A percentile compares a stretch with the other conserved stretches of the same genome.
Conservation (phyloP, 805 yeast genomes). For the Yamadazyma nakazawae region DNA sequence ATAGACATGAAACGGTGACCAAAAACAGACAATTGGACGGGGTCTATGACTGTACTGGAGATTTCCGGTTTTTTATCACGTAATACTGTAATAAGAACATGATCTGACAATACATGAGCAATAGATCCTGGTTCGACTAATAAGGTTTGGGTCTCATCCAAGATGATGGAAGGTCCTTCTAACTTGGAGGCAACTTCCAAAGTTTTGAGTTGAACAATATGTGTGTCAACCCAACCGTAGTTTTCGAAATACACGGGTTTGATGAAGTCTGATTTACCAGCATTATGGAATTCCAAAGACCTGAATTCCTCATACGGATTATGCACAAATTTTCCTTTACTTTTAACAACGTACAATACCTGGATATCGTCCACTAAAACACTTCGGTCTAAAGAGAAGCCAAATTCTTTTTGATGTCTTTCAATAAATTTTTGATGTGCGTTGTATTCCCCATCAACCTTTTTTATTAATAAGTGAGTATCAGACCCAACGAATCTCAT, state of each 20-base stretch:
- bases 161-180: conserved; percentile 31
- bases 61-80: conserved; percentile 21
- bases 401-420: conserved; percentile 34
- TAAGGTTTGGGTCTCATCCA: conserved; percentile 33
- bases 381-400: conserved; percentile 32
- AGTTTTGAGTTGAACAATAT: conserved; percentile 20
- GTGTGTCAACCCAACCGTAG: conserved; percentile 27
- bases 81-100: conserved; percentile 30
- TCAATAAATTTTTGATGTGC: conserved; percentile 23
- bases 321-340: conserved; percentile 45
- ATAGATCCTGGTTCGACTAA: conserved; percentile 30
- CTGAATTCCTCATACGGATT: conserved; percentile 46
- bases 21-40: conserved; percentile 38
- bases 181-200: conserved; percentile 22
- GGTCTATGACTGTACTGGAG: conserved; percentile 28
- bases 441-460: conserved; percentile 22
- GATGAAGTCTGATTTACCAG: neutral
- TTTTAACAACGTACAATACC: conserved; percentile 58
- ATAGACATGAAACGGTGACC: conserved; percentile 41
- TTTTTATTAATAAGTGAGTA: conserved; percentile 70
- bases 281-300: neutral
- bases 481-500: conserved; percentile 89
- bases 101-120: conserved; percentile 27
- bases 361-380: conserved; percentile 39
- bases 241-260: conserved; percentile 27